A percentile compares a stretch with the other conserved stretches of the same genome.
Conservation (phyloP, 495 filamentous ascomycete species). For the Neurospora sp. region DNA sequence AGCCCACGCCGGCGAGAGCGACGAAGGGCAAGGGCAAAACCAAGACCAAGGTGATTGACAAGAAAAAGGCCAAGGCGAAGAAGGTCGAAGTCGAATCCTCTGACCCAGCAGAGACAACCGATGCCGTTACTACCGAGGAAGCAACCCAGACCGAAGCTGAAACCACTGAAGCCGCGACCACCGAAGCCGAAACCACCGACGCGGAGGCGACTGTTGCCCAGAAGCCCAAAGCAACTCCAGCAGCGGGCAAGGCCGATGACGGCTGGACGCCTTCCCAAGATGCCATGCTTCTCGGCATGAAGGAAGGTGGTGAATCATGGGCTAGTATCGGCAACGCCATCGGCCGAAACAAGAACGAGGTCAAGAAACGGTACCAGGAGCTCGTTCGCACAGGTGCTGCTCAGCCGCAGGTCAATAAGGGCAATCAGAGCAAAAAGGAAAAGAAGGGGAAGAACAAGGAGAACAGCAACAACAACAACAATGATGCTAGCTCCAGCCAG, state of each 20-base stretch:
- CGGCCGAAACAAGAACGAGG: conserved; percentile 7
- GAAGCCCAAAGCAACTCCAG: not conserved
- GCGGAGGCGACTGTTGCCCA: not conserved
- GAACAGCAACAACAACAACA: not conserved
- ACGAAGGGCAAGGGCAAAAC: not conserved
- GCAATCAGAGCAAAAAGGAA: not conserved
- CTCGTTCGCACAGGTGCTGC: conserved; percentile 1
- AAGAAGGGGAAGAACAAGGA: not conserved
- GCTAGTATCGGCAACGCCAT: conserved; percentile 10
- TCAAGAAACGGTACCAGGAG: conserved; percentile 11
- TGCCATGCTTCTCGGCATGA: conserved; percentile 16
- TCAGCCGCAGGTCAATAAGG: not conserved
- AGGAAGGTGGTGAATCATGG: conserved; percentile 11
- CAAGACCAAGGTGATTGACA: not conserved
- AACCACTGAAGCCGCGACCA: not conserved
- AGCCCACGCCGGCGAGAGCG: not conserved
- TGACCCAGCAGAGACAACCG: not conserved
- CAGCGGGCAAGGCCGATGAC: not conserved
- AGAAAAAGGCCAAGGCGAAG: not conserved
- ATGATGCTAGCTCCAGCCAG: not conserved
- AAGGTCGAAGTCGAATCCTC: not conserved
- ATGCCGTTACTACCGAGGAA: not conserved
- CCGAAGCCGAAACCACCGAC: not conserved
- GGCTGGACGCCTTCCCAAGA: conserved; percentile 11
- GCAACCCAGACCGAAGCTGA: not conserved